phyloP scores from a whole-genome alignment of 1,284 basidiomycete genomes.

The Moniliella sp. region DNA sequence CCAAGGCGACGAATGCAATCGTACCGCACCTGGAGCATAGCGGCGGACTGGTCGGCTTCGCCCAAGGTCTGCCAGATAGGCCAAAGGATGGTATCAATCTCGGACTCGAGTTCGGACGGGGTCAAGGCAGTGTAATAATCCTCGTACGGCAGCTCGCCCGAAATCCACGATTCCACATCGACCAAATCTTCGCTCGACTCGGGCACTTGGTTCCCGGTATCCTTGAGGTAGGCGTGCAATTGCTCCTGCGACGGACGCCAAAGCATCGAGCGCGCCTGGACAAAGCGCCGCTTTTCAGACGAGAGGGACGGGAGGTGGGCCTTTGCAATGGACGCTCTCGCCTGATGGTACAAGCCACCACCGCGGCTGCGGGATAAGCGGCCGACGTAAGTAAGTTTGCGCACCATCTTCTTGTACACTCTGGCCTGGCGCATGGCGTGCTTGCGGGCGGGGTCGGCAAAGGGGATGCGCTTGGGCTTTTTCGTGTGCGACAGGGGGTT shows the following conservation, averaged over 20 bases:
- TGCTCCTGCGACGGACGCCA: neutral
- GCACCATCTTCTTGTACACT: too few species aligned
- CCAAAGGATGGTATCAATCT: conserved; percentile 1
- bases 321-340: too few species aligned
- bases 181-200: neutral
- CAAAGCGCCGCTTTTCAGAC: too few species aligned
- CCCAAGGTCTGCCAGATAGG: neutral
- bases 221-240: neutral
- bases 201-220: neutral
- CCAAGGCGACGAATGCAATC: conserved; percentile 17
- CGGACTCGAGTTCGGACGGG: neutral
- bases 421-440: too few species aligned
- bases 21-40: conserved; percentile 2
- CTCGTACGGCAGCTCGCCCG: neutral
- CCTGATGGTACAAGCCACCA: too few species aligned
- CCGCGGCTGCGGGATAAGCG: too few species aligned
- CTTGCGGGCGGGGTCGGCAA: too few species aligned
- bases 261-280: neutral
- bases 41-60: neutral
- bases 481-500: too few species aligned
- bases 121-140: neutral
- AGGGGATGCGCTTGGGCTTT: too few species aligned
- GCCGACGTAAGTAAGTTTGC: too few species aligned
- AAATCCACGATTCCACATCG: neutral
- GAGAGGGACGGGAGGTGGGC: too few species aligned